These are phyloP conservation scores for Sisymbrium irio DNA, from an alignment of 345 rosid genomes.

Conservation along the genomic window DNA sequence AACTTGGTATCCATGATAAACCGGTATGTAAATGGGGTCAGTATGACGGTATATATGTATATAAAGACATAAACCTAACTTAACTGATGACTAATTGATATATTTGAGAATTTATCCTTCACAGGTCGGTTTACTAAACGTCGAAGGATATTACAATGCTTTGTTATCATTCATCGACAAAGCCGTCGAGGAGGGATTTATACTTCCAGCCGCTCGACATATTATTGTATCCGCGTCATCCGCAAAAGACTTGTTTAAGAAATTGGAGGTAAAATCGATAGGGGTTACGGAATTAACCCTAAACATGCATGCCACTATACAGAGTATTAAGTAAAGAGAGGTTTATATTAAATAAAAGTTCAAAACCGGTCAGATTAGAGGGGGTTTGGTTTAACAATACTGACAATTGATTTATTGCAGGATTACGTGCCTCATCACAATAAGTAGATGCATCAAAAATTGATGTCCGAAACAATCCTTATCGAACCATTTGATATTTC, in stretches of 20 bases:
- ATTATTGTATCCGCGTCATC: constrained; percentile 48
- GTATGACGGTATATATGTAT: not conserved
- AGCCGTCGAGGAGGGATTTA: constrained; percentile 60
- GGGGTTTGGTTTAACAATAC: not conserved
- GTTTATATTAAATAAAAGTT: no score
- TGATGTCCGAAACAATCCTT: not conserved
- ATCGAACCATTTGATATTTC: not conserved
- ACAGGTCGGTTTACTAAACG: constrained; percentile 54
- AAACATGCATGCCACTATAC: not conserved
- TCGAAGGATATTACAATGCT: constrained; percentile 53
- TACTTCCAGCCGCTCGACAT: constrained; percentile 39
- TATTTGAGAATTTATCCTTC: not conserved
- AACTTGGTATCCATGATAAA: constrained; percentile 60
- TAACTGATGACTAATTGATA: not conserved
- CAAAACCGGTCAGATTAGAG: not conserved
- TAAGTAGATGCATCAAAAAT: constrained; percentile 29
- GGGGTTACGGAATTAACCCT: not conserved
- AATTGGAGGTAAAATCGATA: constrained; percentile 43
- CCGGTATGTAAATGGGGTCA: constrained; percentile 38
- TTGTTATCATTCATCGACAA: constrained; percentile 56
- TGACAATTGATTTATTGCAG: constrained; percentile 33
- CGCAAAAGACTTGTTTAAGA: constrained; percentile 37
- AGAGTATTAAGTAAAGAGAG: no score
- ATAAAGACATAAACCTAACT: not conserved
- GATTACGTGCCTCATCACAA: constrained; percentile 46